Percentiles rank a stretch among this genome's conserved stretches.
Evolutionary conservation across 306 rosid genomes (phyloP).

Genomic region (Nissolia schottii): DNA sequence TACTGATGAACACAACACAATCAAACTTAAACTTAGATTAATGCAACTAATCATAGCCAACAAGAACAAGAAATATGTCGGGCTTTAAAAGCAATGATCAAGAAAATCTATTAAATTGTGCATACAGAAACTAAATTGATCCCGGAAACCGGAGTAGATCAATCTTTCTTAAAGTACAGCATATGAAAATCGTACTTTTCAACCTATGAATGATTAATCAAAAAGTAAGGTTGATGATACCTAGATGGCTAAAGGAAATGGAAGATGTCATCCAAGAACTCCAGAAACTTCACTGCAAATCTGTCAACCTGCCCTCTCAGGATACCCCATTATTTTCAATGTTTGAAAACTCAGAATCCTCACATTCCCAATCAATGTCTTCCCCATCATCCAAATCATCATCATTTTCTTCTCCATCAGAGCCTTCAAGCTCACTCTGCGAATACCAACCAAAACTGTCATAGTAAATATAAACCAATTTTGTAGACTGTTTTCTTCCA

Average conservation of each 20-base stretch:
- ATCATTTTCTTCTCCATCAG: constrained; percentile 20
- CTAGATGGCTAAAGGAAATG: constrained; percentile 16
- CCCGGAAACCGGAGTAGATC: background rate
- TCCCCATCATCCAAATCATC: constrained; percentile 19
- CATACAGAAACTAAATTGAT: background rate
- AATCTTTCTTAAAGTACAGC: background rate
- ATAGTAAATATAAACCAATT: background rate
- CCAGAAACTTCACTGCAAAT: background rate
- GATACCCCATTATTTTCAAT: constrained; percentile 8
- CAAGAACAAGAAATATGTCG: background rate
- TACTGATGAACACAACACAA: background rate
- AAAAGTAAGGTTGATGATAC: constrained; percentile 11
- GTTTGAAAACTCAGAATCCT: constrained; percentile 6
- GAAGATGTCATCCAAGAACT: background rate
- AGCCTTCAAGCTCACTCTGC: constrained; percentile 52
- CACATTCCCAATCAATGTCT: constrained; percentile 13
- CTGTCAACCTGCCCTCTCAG: constrained; percentile 21
- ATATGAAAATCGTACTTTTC: background rate
- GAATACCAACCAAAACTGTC: constrained; percentile 15
- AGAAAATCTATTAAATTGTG: background rate
- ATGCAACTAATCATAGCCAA: background rate
- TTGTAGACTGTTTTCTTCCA: background rate
- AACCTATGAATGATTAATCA: background rate
- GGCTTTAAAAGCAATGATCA: background rate
- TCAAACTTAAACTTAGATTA: background rate